Evolutionary conservation across 441 rosid genomes (phyloP).

Genomic region (Adansonia rubrostipa): DNA sequence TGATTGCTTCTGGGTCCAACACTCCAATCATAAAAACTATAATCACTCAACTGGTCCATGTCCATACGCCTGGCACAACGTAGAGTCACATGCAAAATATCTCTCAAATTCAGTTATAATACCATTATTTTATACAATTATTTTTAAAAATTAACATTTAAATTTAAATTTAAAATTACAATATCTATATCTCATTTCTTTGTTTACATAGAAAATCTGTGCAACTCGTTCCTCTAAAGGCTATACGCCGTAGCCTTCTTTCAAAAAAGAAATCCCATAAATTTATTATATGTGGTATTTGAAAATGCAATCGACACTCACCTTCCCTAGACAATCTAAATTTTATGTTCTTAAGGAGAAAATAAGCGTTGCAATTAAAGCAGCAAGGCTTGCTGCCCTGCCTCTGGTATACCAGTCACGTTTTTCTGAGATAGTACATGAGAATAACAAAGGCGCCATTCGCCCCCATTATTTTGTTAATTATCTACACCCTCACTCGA

Average conservation of each 20-base stretch:
- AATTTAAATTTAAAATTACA: too few species aligned
- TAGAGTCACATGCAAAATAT: constrained; percentile 39
- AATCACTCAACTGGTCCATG: constrained; percentile 26
- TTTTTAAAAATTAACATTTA: too few species aligned
- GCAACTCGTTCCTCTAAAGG: too few species aligned
- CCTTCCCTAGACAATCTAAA: constrained; percentile 25
- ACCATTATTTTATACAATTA: too few species aligned
- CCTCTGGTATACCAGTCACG: background rate
- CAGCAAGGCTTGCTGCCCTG: constrained; percentile 31
- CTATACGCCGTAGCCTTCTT: too few species aligned
- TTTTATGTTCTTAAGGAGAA: constrained; percentile 4
- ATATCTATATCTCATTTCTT: too few species aligned
- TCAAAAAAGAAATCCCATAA: too few species aligned
- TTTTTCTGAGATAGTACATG: background rate
- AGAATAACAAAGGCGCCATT: background rate
- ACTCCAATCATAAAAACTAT: constrained; percentile 26
- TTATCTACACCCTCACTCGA: too few species aligned
- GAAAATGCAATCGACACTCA: constrained; percentile 4
- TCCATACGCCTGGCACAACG: constrained; percentile 47
- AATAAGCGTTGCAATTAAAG: constrained; percentile 25
- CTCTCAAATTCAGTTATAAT: background rate
- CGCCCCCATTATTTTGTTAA: background rate
- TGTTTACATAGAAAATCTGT: too few species aligned
- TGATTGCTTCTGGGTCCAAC: constrained; percentile 38
- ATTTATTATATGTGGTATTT: background rate